These are phyloP conservation scores for Psophocarpus tetragonolobus DNA, from an alignment of 306 rosid genomes.

Conservation along the genomic window DNA sequence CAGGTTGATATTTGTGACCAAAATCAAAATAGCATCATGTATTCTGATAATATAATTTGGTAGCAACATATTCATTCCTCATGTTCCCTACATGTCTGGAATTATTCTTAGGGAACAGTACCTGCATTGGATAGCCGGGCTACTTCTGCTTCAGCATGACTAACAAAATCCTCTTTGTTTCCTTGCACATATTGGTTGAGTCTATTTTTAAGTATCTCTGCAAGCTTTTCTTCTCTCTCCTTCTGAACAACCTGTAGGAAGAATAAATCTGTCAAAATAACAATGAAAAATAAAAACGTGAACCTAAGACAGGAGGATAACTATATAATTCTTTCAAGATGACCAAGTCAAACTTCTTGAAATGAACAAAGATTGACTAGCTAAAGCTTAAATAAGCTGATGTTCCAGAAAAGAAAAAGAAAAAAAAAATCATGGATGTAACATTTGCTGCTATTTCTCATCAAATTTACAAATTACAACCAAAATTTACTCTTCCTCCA, in stretches of 20 bases:
- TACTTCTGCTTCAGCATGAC: slow-evolving; percentile 83
- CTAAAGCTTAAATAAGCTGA: background rate
- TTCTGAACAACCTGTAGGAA: slow-evolving; percentile 76
- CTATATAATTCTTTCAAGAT: background rate
- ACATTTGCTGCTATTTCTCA: slow-evolving; percentile 8
- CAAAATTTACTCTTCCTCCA: background rate
- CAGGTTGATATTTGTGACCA: background rate
- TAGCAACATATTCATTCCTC: slow-evolving; percentile 1
- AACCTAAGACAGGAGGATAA: slow-evolving; percentile 30
- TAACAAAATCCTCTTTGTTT: slow-evolving; percentile 68
- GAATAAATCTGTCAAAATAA: slow-evolving; percentile 36
- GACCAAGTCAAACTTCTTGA: background rate
- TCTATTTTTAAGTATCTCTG: slow-evolving; percentile 66
- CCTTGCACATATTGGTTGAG: slow-evolving; percentile 85
- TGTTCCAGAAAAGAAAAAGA: background rate
- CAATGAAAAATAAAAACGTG: slow-evolving; percentile 1
- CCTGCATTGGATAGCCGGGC: slow-evolving; percentile 89
- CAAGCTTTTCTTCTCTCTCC: slow-evolving; percentile 96
- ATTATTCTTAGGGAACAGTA: slow-evolving; percentile 38
- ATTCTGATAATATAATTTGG: slow-evolving; percentile 24
- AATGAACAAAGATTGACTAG: background rate
- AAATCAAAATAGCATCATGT: slow-evolving; percentile 16
- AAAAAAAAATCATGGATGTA: background rate
- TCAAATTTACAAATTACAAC: background rate
- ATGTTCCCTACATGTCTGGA: background rate